phyloP scores from a whole-genome alignment of 495 filamentous ascomycete genomes.

The Trichoderma gamsii region DNA sequence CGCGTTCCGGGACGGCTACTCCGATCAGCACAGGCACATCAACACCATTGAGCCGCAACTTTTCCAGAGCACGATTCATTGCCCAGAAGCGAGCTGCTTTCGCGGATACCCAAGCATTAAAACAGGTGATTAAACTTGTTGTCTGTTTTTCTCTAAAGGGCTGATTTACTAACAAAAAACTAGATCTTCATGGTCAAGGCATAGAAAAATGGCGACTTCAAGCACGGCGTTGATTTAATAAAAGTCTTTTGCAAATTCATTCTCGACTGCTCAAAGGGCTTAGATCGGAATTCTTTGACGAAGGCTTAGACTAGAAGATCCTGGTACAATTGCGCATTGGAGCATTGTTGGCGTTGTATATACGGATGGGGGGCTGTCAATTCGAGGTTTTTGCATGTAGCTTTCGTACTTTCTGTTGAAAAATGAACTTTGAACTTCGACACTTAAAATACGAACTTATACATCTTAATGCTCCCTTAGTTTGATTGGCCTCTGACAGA shows the following conservation, averaged over 20 bases:
- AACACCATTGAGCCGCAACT: conserved; percentile 36
- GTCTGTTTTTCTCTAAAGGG: neutral
- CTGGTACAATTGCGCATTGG: neutral
- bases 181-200: conserved; percentile 73
- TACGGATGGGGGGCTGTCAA: neutral
- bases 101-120: conserved; percentile 64
- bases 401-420: neutral
- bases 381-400: neutral
- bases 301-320: neutral
- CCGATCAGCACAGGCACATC: conserved; percentile 22
- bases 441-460: too few species aligned
- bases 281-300: neutral
- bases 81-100: conserved; percentile 71
- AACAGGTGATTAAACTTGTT: conserved; percentile 52
- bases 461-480: too few species aligned
- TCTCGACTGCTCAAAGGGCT: neutral
- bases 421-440: too few species aligned
- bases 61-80: conserved; percentile 65
- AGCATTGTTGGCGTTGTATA: conserved; percentile 3
- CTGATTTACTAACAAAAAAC: conserved; percentile 29
- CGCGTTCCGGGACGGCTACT: conserved; percentile 25
- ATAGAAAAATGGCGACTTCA: conserved; percentile 18
- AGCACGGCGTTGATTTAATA: conserved; percentile 7
- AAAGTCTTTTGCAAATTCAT: neutral
- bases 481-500: too few species aligned